Base-by-base conservation (phyloP, 345 rosid genomes). In the Aethionema arabicum region DNA sequence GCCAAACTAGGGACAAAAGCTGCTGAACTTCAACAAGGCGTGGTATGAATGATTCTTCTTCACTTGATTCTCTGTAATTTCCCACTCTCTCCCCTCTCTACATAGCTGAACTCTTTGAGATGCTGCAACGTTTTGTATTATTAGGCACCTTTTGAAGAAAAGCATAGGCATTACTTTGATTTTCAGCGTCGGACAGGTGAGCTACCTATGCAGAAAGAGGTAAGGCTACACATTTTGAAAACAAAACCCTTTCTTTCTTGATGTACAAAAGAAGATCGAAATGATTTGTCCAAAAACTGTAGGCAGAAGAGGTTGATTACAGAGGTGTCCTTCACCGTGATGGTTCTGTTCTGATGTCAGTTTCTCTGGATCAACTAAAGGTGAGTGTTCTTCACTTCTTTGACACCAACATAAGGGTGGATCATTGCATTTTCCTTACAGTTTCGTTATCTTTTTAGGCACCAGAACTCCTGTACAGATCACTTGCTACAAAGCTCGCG, bases 231-330 rank as follows among this genome's bases (percentile, higher is more conserved):
- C 33, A 62, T 33, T 47, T 27, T 10, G 52, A 46, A 2, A n/a
- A 9, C 2, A 39, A 21, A 36, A 8, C 8, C 4, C 8, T 27
- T 21, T 0, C 11, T 9, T 10, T 52, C 58, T 31, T n/a, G 41
- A 61, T 37, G 50, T 61, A 45, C 39, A 1, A 9, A 52, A 44
- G 40, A 37, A 36, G 15, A 33, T 11, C 4, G 8, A 35, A n/a
- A 31, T 60, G 11, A 12, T 43, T 61, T 15, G 31, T 74, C 43
- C 30, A 42, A 59, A 57, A 58, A 66, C 7, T 67, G 38, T 66
- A 90, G 99, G 96, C 90, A 50, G 97, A 93, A 73, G 95, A 87
- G 70, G 97, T 90, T 44, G 99, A 93, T 76, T 93, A 80, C 70
- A 87, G 99, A 77, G 91, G 91, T 42, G 95, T 73, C 50, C 82